Evolutionary conservation across 495 filamentous ascomycete species (phyloP), one percentile per base, ranked within the genome.

Genomic region (Talaromyces trachyspermus): DNA sequence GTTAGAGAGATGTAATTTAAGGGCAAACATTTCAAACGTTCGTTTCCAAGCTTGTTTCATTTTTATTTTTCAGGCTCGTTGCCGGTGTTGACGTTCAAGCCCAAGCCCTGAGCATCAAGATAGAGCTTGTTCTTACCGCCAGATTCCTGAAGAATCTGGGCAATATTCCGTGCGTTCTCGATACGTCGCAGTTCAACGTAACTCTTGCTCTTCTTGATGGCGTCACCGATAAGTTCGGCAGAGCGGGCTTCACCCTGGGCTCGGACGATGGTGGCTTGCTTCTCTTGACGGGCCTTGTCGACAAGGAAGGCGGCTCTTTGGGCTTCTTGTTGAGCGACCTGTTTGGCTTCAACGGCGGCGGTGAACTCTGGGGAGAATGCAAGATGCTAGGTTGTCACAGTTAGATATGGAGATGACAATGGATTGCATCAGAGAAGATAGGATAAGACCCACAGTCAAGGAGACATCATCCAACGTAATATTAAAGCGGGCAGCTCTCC

Each of bases 361-460:
- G 94, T 97, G 74, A 98, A 98, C 68, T 97, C 92, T 54, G 92
- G 92, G 37, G 92, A 98, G 84, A 98, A 98, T 49, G 92, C 92
- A 54, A 98, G 81, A 62, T 98, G 92, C 89, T 95, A 61, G 48
- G 12, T 25, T n/a, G 4, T 24, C n/a, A n/a, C n/a, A n/a, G n/a
- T n/a, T n/a, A n/a, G n/a, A n/a, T n/a, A n/a, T n/a, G n/a, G n/a
- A n/a, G n/a, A n/a, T n/a, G n/a, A n/a, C n/a, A n/a, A n/a, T n/a
- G n/a, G n/a, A n/a, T n/a, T n/a, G n/a, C n/a, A n/a, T n/a, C 10
- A 44, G 25, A 42, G n/a, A 33, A 35, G 14, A 14, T 25, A 49
- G 32, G 19, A 38, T 14, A 11, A 46, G 4, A 46, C 82, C 32
- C 83, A 96, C 92, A 52, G 92, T 98, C 53, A 98, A 64, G 12